Conservation (phyloP, 2,329 filamentous ascomycete genomes). For the Fusarium metavorans region DNA sequence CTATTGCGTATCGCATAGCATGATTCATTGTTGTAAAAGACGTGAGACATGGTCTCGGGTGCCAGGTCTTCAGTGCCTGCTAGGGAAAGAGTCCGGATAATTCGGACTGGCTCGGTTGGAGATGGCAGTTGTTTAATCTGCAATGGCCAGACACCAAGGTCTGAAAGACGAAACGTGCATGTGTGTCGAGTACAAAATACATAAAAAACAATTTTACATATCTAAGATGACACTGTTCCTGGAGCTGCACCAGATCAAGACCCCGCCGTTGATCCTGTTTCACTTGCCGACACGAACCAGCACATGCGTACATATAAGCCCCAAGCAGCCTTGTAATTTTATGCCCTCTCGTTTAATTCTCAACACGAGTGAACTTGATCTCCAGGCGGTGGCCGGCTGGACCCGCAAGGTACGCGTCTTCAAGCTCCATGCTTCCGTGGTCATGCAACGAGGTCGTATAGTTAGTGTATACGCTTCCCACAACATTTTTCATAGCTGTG, state of each 20-base stretch:
- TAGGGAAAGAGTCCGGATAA: fast-evolving
- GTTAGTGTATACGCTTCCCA: neutral
- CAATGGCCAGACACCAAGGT: neutral
- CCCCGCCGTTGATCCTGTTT: neutral
- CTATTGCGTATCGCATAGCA: neutral
- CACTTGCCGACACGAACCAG: neutral
- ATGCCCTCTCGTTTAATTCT: neutral
- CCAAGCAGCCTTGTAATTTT: neutral
- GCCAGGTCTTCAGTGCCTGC: neutral
- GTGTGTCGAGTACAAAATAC: neutral
- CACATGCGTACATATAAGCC: neutral
- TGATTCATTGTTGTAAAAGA: neutral
- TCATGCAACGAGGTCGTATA: neutral
- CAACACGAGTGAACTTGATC: neutral
- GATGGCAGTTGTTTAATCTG: neutral
- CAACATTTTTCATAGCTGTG: neutral
- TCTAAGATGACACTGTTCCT: neutral
- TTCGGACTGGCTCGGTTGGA: neutral
- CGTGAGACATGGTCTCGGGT: neutral
- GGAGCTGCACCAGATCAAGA: neutral
- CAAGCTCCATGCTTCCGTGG: neutral
- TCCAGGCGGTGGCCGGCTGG: neutral
- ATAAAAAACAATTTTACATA: neutral
- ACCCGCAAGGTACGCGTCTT: neutral
- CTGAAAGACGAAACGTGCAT: neutral